Evolutionary conservation across 768 basidiomycete genomes (phyloP).

Genomic region (Cystofilobasidium capitatum): DNA sequence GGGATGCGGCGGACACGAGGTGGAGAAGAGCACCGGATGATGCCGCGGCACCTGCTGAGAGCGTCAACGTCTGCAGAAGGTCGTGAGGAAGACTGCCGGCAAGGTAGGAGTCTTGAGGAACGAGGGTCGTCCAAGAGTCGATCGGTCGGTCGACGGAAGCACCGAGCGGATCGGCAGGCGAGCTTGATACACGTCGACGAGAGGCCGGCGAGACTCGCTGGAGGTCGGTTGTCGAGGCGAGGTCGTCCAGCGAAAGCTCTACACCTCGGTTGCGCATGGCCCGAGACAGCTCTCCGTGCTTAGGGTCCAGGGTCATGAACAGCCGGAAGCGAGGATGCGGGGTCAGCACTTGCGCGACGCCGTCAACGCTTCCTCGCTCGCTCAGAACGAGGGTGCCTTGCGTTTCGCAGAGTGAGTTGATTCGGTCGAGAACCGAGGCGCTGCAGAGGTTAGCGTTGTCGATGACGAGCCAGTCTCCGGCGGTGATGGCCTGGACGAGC

Average conservation of each 20-base stretch:
- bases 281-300: slow-evolving; percentile 83
- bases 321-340: slow-evolving; percentile 86
- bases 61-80: background rate
- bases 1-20: background rate
- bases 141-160: background rate
- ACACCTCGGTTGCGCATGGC: slow-evolving; percentile 98
- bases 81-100: slow-evolving; percentile 16
- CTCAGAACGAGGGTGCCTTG: slow-evolving; percentile 73
- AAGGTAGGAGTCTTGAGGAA: background rate
- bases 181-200: background rate
- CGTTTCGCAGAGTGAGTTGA: slow-evolving; percentile 90
- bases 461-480: slow-evolving; percentile 79
- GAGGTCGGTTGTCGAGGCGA: slow-evolving; percentile 12
- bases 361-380: slow-evolving; percentile 76
- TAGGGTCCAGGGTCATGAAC: slow-evolving; percentile 87
- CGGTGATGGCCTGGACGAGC: slow-evolving; percentile 70
- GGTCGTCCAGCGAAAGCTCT: slow-evolving; percentile 54
- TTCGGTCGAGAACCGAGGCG: slow-evolving; percentile 86
- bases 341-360: slow-evolving; percentile 58
- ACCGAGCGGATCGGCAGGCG: slow-evolving; percentile 9
- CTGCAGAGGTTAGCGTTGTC: slow-evolving; percentile 91
- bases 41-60: background rate
- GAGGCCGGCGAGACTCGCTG: slow-evolving; percentile 15
- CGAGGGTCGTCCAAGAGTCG: slow-evolving; percentile 11
- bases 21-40: slow-evolving; percentile 10